Evolutionary conservation across 2,329 filamentous ascomycete genomes (phyloP), one percentile per base, ranked within the genome.

Genomic region (Paraconiothyrium sp.): DNA sequence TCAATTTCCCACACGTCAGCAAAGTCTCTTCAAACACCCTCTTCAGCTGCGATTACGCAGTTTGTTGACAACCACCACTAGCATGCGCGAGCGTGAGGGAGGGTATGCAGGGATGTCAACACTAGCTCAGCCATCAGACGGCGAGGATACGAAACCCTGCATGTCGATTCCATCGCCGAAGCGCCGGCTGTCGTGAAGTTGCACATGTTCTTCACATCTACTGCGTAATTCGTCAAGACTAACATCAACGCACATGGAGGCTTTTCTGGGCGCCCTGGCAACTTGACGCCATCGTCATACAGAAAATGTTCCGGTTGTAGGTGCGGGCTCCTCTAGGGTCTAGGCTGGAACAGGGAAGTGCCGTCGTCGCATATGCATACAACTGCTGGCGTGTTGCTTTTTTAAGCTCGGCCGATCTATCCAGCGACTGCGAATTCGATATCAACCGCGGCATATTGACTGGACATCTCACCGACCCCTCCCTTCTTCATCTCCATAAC

Each of bases 371-470:
- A 47, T 52, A 57, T 61, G 54, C 54, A 47, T 56, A 58, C 56
- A 56, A 50, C 39, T 51, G 24, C 32, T 41, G 43, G 44, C 56
- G 11, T 22, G 16, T 51, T 59, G 57, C 57, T 54, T 64, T 61
- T 62, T 60, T 59, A 60, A 57, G 48, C 56, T 35, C 48, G 14
- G 59, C 47, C 57, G 51, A 59, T 61, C 62, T 57, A 41, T 41
- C 48, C 34, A 44, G 46, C 35, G 22, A 6, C 44, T 52, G 57
- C 59, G 47, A 60, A 59, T 48, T 41, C 47, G 51, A 54, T 52
- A 57, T 58, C 59, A 35, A 55, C 47, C 47, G 59, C 59, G 57
- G 49, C 51, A 62, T 37, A 59, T 57, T 30, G 44, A 43, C 22
- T 51, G 22, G 41, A 34, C 46, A 46, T 39, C 34, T 58, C 27